Base-by-base conservation (phyloP, 805 yeast species). In the Yarrowia divulgata region DNA sequence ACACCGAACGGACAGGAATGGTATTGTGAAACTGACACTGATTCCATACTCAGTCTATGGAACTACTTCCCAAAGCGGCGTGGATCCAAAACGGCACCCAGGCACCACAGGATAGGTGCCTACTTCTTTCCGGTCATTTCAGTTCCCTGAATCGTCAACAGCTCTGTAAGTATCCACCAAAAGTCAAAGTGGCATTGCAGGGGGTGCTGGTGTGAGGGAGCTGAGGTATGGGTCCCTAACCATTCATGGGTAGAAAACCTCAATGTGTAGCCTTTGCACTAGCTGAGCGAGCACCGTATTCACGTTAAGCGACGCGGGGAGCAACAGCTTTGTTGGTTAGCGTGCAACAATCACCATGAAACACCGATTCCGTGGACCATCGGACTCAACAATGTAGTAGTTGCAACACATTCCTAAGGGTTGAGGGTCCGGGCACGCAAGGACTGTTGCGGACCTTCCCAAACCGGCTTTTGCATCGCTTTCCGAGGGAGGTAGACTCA, bases 121-220 rank as follows among this genome's bases (percentile, higher is more conserved):
- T 23, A 14, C 43, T 16, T 16, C 7, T 16, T 6, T 12, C 6
- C 40, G 1, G 13, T 4, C 48, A 23, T n/a, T 16, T 34, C 39
- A 50, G 42, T 29, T 35, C 57, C 40, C 42, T 34, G 57, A 19
- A 34, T 52, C 29, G 1, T 34, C 14, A 12, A 16, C 29, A 49
- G 16, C 39, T 49, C 39, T 49, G 52, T 16, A 23, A 54, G 60
- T 54, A 54, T 54, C 60, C 45, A 54, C 60, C 42, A 54, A 54
- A 54, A 54, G 60, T 37, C 45, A 54, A 54, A 54, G 14, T 37
- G 45, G 23, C 60, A 23, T 5, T 37, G 19, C n/a, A 19, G 16
- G 58, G 58, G 37, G 42, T 18, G 8, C 16, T 18, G 58, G 42
- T 2, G 8, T 34, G 32, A 18, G 12, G 16, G 37, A 19, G 16